A percentile compares a stretch with the other conserved stretches of the same genome.
Conservation (phyloP, 202 grass and related monocot genomes). For the Zizania palustris region DNA sequence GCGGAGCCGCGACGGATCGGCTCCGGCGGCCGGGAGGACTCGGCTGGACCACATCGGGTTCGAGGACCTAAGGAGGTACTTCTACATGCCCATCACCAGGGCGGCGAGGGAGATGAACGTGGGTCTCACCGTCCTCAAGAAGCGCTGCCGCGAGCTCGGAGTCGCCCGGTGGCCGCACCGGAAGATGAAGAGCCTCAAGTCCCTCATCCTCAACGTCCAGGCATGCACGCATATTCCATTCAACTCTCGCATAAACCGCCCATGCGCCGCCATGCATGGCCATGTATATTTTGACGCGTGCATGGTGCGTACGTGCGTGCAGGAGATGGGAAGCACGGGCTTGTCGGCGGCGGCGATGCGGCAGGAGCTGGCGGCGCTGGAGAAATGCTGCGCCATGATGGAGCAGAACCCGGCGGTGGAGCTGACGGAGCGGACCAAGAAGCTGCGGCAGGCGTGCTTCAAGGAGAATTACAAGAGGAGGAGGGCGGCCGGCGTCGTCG, state of each 20-base stretch:
- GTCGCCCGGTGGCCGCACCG: constrained; percentile 82
- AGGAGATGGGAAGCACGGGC: constrained; percentile 73
- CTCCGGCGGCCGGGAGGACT: constrained; percentile 9
- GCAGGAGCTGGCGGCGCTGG: constrained; percentile 57
- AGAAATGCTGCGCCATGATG: constrained; percentile 56
- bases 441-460: constrained; percentile 85
- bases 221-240: background rate
- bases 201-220: constrained; percentile 78
- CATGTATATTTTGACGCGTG: background rate
- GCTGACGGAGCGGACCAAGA: constrained; percentile 76
- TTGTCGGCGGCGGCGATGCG: constrained; percentile 31
- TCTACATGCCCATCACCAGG: constrained; percentile 86
- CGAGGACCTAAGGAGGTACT: constrained; percentile 68
- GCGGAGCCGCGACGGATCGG: background rate
- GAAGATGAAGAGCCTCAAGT: constrained; percentile 91
- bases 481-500: constrained; percentile 32
- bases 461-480: constrained; percentile 86
- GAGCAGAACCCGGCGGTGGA: constrained; percentile 70
- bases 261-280: background rate
- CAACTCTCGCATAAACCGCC: no score
- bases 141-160: constrained; percentile 86
- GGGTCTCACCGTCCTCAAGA: constrained; percentile 86
- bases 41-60: constrained; percentile 62
- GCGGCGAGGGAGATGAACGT: constrained; percentile 88
- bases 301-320: background rate